phyloP scores from a whole-genome alignment of 192 early-diverging fungal species.

The Linnemannia schmuckeri region DNA sequence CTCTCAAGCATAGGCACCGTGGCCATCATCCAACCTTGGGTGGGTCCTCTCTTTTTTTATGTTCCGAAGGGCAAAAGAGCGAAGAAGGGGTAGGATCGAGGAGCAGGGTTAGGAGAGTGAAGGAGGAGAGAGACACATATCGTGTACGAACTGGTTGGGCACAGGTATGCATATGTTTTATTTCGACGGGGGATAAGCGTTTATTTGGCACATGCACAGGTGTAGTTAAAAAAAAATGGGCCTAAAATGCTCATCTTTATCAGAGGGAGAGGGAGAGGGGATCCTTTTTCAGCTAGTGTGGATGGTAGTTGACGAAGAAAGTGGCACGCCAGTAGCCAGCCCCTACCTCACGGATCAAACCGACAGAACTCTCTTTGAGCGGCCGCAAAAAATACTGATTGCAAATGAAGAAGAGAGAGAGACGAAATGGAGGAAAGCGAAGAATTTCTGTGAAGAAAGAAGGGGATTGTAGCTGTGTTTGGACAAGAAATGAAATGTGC shows the following conservation, averaged over 20 bases:
- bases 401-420: too few species aligned
- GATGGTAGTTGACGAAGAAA: neutral
- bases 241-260: neutral
- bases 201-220: neutral
- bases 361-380: neutral
- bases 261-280: neutral
- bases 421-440: too few species aligned
- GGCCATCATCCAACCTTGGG: neutral
- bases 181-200: neutral
- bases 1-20: neutral
- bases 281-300: neutral
- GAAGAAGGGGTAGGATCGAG: neutral
- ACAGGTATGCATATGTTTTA: neutral
- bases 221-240: neutral
- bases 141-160: neutral
- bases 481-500: neutral
- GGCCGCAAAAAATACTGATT: too few species aligned
- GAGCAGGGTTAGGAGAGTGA: too few species aligned
- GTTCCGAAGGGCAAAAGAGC: neutral
- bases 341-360: neutral
- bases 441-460: too few species aligned
- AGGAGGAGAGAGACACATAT: neutral
- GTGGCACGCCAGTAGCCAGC: neutral
- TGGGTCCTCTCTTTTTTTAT: neutral
- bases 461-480: neutral